Percentiles rank a stretch among this genome's conserved stretches.
Conservation (phyloP, 1,284 basidiomycete species). For the Filobasidium uniguttulatum region DNA sequence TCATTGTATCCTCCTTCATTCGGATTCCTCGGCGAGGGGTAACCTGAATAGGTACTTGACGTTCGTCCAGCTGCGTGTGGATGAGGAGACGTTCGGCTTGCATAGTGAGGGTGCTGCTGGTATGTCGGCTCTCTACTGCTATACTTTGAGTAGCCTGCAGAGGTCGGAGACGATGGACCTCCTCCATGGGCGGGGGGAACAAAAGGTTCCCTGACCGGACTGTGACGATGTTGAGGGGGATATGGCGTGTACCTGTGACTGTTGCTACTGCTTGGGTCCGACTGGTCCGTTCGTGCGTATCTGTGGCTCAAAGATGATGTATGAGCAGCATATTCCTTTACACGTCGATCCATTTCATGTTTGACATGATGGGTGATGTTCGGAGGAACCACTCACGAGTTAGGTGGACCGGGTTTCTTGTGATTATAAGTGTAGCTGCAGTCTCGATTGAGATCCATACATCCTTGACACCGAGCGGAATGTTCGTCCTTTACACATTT, state of each 20-base stretch:
- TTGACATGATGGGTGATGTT: too few species aligned
- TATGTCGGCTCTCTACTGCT: background rate
- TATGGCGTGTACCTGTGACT: too few species aligned
- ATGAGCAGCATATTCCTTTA: background rate
- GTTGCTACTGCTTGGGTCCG: too few species aligned
- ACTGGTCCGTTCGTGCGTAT: background rate
- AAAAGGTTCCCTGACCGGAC: too few species aligned
- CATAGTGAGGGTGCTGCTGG: background rate
- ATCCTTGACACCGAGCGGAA: constrained; percentile 17
- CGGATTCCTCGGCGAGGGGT: background rate
- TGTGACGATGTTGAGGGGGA: too few species aligned
- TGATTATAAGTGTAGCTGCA: constrained; percentile 19
- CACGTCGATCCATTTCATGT: background rate
- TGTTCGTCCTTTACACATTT: constrained; percentile 19
- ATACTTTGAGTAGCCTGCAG: background rate
- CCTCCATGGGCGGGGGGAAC: too few species aligned
- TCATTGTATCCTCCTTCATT: background rate
- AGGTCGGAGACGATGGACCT: too few species aligned
- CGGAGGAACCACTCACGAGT: constrained; percentile 15
- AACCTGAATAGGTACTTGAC: background rate
- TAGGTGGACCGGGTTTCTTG: constrained; percentile 23
- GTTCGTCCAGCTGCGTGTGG: background rate
- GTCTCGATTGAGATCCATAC: constrained; percentile 16
- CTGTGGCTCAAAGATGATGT: background rate
- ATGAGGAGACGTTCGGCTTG: background rate